Base-by-base conservation (phyloP, 2,329 filamentous ascomycete species). In the Fusarium solani-melongenae region DNA sequence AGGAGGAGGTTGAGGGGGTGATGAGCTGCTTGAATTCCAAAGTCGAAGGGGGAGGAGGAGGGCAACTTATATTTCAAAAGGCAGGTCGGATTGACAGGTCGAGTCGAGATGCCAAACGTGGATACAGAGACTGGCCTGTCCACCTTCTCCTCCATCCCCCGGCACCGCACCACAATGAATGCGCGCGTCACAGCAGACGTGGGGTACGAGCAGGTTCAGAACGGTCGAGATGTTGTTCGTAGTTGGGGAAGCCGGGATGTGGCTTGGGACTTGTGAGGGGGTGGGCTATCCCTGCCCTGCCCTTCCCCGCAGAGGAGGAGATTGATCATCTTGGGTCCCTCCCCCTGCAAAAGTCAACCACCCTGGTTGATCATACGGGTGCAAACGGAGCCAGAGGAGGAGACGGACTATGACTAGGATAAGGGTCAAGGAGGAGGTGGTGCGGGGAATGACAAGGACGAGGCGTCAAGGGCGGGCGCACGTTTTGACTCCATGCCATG, bases 181-280 rank as follows among this genome's bases (percentile, higher is more conserved):
- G 12, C 33, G 51, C 60, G 33, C 10, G 69, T 70, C 41, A 69
- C 66, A 73, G 24, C n/a, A 36, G 56, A 72, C 69, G 73, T 75
- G 75, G 75, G 62, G 75, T 64, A 55, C 12, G 49, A 24, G 41
- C 17, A 29, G 44, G 44, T 20, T 51, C 24, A 51, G 46, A 51
- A 51, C 46, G 46, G 46, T 51, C 46, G 27, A 51, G 46, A 51
- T 51, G 46, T 31, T 41, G 44, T 53, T 59, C 58, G 49, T 60
- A 75, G 71, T 76, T 77, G 73, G 75, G 71, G 75, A 70, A 77
- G 53, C 70, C 41, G 31, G 70, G 61, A 57, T 70, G 57, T 58
- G 58, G 59, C 60, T 39, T 22, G 61, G 46, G 31, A 33, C 27
- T 24, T 12, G 39, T 41, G 15, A 70, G 71, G 71, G 71, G 74